Percentiles rank a stretch among this genome's conserved stretches.
These are phyloP conservation scores for Teunomyces atbi DNA, from an alignment of 805 yeast genomes.

Conservation along the genomic window DNA sequence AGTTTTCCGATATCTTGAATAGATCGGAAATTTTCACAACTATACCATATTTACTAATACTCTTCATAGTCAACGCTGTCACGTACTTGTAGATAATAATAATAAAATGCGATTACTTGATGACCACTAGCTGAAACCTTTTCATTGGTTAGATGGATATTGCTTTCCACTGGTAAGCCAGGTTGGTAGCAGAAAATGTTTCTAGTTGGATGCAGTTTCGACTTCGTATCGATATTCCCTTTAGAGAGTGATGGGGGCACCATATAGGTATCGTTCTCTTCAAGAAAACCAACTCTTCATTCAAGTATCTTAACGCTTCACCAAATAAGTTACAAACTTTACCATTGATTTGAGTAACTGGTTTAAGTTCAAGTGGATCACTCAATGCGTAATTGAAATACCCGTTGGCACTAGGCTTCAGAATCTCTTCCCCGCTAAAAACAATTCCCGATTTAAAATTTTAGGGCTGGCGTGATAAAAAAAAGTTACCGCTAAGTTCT, in stretches of 20 bases:
- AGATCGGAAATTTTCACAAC: too few species aligned
- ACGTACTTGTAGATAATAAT: too few species aligned
- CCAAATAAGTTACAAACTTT: conserved; percentile 35
- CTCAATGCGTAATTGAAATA: conserved; percentile 28
- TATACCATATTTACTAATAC: too few species aligned
- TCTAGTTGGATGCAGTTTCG: conserved; percentile 39
- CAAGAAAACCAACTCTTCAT: conserved; percentile 31
- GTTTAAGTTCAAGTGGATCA: conserved; percentile 36
- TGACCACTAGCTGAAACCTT: conserved; percentile 29
- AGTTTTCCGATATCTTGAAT: too few species aligned
- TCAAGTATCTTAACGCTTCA: conserved; percentile 37
- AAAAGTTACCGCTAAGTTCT: too few species aligned
- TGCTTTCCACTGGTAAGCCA: conserved; percentile 19
- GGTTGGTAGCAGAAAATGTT: conserved; percentile 38
- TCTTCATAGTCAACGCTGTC: too few species aligned
- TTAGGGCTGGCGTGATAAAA: background rate
- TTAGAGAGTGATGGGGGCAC: conserved; percentile 35
- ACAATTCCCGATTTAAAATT: conserved; percentile 36
- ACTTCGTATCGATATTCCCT: conserved; percentile 43
- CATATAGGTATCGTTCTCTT: conserved; percentile 22
- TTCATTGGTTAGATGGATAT: conserved; percentile 38
- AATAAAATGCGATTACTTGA: conserved; percentile 1
- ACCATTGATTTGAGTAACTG: conserved; percentile 33
- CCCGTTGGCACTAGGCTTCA: conserved; percentile 25
- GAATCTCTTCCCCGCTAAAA: conserved; percentile 23